A percentile compares a stretch with the other conserved stretches of the same genome.
Evolutionary conservation across 2,329 filamentous ascomycete species (phyloP).

Genomic region (Scedosporium apiospermum): DNA sequence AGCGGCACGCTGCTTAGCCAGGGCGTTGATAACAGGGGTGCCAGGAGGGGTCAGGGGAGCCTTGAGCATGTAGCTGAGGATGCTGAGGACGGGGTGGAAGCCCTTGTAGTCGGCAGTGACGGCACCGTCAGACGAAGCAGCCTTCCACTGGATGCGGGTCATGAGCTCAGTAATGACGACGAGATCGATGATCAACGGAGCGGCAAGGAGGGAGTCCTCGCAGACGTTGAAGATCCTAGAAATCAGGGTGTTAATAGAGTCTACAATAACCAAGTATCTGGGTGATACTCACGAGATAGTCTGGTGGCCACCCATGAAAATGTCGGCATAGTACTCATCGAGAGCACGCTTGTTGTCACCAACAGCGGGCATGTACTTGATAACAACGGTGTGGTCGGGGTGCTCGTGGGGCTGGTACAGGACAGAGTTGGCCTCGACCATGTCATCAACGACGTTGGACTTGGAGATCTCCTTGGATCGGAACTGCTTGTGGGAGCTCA

Average conservation of each 20-base stretch:
- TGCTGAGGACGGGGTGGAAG: constrained; percentile 94
- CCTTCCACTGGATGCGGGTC: constrained; percentile 93
- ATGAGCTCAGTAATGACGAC: constrained; percentile 93
- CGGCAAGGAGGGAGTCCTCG: constrained; percentile 93
- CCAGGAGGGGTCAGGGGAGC: constrained; percentile 89
- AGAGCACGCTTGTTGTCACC: constrained; percentile 98
- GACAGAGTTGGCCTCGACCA: constrained; percentile 91
- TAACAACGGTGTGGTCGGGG: constrained; percentile 96
- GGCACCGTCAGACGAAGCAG: constrained; percentile 39
- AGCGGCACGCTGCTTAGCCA: constrained; percentile 91
- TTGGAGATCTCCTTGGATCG: constrained; percentile 99
- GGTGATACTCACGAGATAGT: constrained; percentile 63
- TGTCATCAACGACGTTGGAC: constrained; percentile 98
- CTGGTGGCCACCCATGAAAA: constrained; percentile 97
- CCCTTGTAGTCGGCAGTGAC: constrained; percentile 65
- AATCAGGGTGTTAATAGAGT: neutral
- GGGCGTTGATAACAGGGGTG: constrained; percentile 88
- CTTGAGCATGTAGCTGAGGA: constrained; percentile 98
- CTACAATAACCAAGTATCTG: neutral
- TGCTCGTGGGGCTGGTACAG: constrained; percentile 90
- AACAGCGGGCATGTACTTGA: constrained; percentile 99
- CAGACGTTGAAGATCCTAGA: constrained; percentile 91
- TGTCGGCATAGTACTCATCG: constrained; percentile 98
- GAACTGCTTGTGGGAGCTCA: constrained; percentile 96
- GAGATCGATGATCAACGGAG: constrained; percentile 93